Evolutionary conservation across 257 asterid genomes (phyloP).

Genomic region (Solanum sitiens): DNA sequence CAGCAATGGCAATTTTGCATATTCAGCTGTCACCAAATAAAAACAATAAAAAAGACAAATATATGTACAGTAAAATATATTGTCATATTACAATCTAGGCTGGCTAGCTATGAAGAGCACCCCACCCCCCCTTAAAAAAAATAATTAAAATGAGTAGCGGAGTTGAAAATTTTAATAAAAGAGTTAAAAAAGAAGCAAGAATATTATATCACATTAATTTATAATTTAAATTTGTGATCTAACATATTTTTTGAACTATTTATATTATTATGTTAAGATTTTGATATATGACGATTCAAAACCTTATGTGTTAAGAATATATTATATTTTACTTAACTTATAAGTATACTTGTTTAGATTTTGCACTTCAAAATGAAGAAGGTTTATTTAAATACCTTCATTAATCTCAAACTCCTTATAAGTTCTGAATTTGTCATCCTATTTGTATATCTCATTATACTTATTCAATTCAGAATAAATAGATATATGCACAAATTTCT

Average conservation of each 20-base stretch:
- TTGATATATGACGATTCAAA: not conserved
- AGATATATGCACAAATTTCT: not conserved
- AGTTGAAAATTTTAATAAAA: not conserved
- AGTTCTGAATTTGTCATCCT: not conserved
- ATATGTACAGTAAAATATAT: not conserved
- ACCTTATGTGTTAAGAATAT: not conserved
- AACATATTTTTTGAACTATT: not conserved
- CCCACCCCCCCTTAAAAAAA: not conserved
- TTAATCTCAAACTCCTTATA: not conserved
- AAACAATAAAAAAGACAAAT: not conserved
- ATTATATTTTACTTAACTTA: not conserved
- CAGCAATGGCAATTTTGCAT: constrained; percentile 44
- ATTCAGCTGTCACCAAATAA: constrained; percentile 30
- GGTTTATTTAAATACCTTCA: not conserved
- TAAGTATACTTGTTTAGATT: not conserved
- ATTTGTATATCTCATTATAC: not conserved
- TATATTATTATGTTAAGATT: not conserved
- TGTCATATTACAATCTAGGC: not conserved
- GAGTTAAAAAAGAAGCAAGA: not conserved
- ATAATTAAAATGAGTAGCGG: not conserved
- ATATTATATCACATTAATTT: not conserved
- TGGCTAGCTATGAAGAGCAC: not conserved
- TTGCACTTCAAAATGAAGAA: not conserved
- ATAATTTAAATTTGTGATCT: not conserved
- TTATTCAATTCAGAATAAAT: not conserved